phyloP scores from a whole-genome alignment of 495 filamentous ascomycete genomes.

The Cercophora newfieldiana region DNA sequence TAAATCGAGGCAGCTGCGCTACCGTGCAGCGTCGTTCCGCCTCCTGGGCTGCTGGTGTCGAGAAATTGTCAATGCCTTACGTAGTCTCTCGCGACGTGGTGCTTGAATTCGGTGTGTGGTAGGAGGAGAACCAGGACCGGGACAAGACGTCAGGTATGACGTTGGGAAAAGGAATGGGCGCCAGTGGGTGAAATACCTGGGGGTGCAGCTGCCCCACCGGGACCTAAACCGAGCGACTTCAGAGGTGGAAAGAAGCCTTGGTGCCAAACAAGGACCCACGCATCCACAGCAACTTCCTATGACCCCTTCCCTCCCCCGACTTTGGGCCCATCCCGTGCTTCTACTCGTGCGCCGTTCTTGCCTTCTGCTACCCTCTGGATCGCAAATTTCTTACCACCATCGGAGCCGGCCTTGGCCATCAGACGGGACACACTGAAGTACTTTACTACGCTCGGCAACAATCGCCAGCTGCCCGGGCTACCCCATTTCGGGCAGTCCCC shows the following conservation, averaged over 20 bases:
- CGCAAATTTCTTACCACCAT: background rate
- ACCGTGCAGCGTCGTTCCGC: conserved; percentile 28
- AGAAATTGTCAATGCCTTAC: conserved; percentile 29
- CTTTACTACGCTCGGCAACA: background rate
- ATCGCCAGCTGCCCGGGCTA: background rate
- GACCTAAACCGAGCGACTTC: background rate
- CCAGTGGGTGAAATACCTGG: conserved; percentile 37
- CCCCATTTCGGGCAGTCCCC: background rate
- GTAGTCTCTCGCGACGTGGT: conserved; percentile 26
- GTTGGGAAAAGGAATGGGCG: conserved; percentile 41
- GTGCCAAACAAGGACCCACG: background rate
- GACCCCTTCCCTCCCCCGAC: background rate
- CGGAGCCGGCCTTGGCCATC: background rate
- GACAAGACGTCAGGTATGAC: conserved; percentile 44
- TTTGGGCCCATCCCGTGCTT: background rate
- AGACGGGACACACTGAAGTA: background rate
- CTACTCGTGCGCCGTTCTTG: background rate
- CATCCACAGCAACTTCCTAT: background rate
- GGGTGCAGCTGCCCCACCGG: conserved; percentile 10
- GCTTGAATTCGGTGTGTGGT: conserved; percentile 21
- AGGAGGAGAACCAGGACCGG: conserved; percentile 32
- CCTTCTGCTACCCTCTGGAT: background rate
- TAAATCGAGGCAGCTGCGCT: conserved; percentile 31
- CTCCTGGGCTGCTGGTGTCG: conserved; percentile 20
- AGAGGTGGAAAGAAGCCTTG: background rate